These are phyloP conservation scores for Russula ochroleuca DNA, from an alignment of 768 basidiomycete genomes.

Conservation along the genomic window DNA sequence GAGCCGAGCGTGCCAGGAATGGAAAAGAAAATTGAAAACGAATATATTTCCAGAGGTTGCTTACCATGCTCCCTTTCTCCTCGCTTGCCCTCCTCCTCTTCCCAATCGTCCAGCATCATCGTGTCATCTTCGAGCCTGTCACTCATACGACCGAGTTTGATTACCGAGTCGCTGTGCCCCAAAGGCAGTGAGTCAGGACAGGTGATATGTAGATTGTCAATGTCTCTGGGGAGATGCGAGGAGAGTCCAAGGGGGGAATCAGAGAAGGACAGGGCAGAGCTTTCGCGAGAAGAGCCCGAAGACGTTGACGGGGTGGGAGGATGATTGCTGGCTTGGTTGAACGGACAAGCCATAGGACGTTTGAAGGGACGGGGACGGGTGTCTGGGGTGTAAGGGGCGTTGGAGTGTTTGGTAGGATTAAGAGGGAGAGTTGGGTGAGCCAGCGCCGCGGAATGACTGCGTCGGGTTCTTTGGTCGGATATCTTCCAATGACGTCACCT, in stretches of 20 bases:
- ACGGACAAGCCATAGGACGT: conserved; percentile 21
- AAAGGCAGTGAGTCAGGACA: not conserved
- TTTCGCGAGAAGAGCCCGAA: conserved; percentile 13
- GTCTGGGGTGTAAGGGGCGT: not conserved
- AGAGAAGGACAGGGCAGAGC: conserved; percentile 18
- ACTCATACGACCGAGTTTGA: conserved; percentile 3
- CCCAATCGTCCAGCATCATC: conserved; percentile 24
- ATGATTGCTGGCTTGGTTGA: not conserved
- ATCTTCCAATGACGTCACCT: conserved; percentile 18
- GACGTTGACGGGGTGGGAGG: conserved; percentile 23
- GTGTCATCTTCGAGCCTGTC: conserved; percentile 20
- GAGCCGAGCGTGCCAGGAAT: not conserved
- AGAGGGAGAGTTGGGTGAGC: conserved; percentile 1
- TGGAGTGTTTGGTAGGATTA: conserved; percentile 1
- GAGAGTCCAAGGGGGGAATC: conserved; percentile 7
- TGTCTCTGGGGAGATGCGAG: conserved; percentile 1
- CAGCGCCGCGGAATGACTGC: conserved; percentile 20
- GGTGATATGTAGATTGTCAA: not conserved
- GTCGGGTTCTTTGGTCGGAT: conserved; percentile 14
- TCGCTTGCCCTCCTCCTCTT: conserved; percentile 11
- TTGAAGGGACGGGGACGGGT: not conserved
- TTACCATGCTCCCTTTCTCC: conserved; percentile 13
- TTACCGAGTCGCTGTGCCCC: not conserved
- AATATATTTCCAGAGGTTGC: not conserved
- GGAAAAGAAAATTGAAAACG: conserved; percentile 1